phyloP scores from a whole-genome alignment of 1,284 basidiomycete species.

The Ustilago crameri region DNA sequence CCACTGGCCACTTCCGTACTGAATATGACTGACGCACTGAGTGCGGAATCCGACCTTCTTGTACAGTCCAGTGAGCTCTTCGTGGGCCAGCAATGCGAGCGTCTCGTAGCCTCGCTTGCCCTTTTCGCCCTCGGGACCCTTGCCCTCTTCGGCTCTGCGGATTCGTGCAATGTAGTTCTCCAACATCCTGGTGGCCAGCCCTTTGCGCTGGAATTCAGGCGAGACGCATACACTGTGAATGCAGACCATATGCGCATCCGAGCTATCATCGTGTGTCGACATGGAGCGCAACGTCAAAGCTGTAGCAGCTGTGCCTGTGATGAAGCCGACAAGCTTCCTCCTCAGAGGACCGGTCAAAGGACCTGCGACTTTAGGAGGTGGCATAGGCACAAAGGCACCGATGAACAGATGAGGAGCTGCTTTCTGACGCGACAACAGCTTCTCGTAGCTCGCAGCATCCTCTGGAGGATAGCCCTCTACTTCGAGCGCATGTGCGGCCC shows the following conservation, averaged over 20 bases:
- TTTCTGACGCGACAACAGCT: slow-evolving; percentile 52
- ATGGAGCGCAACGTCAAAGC: slow-evolving; percentile 59
- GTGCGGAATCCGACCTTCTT: slow-evolving; percentile 57
- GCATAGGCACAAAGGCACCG: slow-evolving; percentile 57
- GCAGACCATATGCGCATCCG: slow-evolving; percentile 62
- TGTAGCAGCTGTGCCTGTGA: slow-evolving; percentile 60
- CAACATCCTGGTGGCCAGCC: slow-evolving; percentile 54
- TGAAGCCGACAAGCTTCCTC: slow-evolving; percentile 58
- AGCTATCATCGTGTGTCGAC: slow-evolving; percentile 53
- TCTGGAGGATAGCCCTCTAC: slow-evolving; percentile 50
- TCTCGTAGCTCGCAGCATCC: slow-evolving; percentile 57
- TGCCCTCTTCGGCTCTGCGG: slow-evolving; percentile 46
- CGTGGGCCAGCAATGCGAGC: slow-evolving; percentile 58
- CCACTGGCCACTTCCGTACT: slow-evolving; percentile 59
- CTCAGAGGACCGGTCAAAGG: slow-evolving; percentile 48
- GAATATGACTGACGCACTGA: slow-evolving; percentile 61
- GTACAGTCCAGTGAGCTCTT: slow-evolving; percentile 58
- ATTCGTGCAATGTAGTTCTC: slow-evolving; percentile 53
- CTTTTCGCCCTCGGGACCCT: slow-evolving; percentile 40
- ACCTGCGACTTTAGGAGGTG: slow-evolving; percentile 61
- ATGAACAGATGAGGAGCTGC: slow-evolving; percentile 63
- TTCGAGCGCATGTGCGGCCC: slow-evolving; percentile 53
- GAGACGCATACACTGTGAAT: slow-evolving; percentile 63
- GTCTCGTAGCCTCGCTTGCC: slow-evolving; percentile 61
- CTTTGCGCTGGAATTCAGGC: slow-evolving; percentile 48